Conservation (phyloP, 2,329 filamentous ascomycete species). For the Fusarium sp. region DNA sequence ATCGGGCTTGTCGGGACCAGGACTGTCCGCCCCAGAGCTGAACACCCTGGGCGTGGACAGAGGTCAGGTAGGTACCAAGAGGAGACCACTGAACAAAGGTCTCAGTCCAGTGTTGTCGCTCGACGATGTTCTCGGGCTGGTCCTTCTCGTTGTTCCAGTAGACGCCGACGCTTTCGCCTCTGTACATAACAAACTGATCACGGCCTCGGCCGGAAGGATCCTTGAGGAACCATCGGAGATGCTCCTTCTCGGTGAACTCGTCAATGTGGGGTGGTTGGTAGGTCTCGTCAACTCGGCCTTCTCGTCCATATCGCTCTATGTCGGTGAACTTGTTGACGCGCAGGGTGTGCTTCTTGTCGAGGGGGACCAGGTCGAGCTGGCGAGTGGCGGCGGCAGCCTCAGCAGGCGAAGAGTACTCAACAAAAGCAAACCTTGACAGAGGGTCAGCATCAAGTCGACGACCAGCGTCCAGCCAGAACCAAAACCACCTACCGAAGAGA, state of each 20-base stretch:
- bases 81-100: slow-evolving; percentile 99
- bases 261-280: slow-evolving; percentile 86
- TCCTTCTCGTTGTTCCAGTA: slow-evolving; percentile 99
- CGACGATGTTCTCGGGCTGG: slow-evolving; percentile 86
- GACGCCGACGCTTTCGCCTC: slow-evolving; percentile 90
- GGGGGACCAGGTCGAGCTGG: slow-evolving; percentile 84
- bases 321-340: slow-evolving; percentile 98
- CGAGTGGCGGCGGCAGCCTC: slow-evolving; percentile 92
- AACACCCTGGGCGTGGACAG: slow-evolving; percentile 94
- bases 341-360: slow-evolving; percentile 97
- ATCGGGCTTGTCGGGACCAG: slow-evolving; percentile 92
- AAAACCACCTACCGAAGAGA: slow-evolving; percentile 78
- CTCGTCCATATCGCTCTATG: slow-evolving; percentile 94
- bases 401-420: slow-evolving; percentile 91
- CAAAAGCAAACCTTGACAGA: slow-evolving; percentile 84
- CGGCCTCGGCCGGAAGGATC: slow-evolving; percentile 83
- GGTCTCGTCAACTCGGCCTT: slow-evolving; percentile 92
- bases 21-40: slow-evolving; percentile 94
- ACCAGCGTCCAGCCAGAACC: neutral
- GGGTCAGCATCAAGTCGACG: slow-evolving; percentile 21
- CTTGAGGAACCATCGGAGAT: slow-evolving; percentile 91
- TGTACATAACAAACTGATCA: slow-evolving; percentile 96
- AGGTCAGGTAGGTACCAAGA: slow-evolving; percentile 91
- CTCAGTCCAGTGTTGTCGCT: slow-evolving; percentile 97
- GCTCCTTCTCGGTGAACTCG: slow-evolving; percentile 91